Evolutionary conservation across 306 rosid genomes (phyloP), one percentile per base, ranked within the genome.

Genomic region (Fragaria vesca): DNA sequence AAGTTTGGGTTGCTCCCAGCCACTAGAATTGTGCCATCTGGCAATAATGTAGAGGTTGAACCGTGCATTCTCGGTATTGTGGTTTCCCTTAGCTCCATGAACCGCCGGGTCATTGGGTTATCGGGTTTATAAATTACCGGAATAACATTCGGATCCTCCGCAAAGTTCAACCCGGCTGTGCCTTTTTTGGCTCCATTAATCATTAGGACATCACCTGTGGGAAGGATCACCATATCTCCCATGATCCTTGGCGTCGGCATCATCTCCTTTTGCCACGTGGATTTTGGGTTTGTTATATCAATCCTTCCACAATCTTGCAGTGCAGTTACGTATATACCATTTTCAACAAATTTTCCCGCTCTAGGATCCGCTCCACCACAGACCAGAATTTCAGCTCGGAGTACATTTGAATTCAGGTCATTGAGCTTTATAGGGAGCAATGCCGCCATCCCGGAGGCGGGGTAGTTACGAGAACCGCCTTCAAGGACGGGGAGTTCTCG

Each of bases 391-490:
- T 89, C 96, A 4, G 93, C 87, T 30, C 42, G 55, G 16, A 81
- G 81, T 0, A 79, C 28, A 5, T 3, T 4, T 24, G 30, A 15
- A 5, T 88, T 51, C 8, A 72, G 78, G 12, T 83, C 60, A 8
- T 82, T 82, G 28, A 74, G 77, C 71, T 70, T 86, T 47, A 93
- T 18, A 2, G 96, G 96, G 1, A 93, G 79, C 80, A 93, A 75
- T 5, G 91, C 93, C 5, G 88, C 93, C 2, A 90, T 90, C 30
- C 97, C 97, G 0, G 89, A 85, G 9, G 92, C 89, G 8, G 97
- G 97, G 50, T 90, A 90, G 61, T 76, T 70, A 60, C 92, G 78
- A 0, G 96, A 93, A 3, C 97, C 96, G 45, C 87, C 97, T 0
- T 90, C 90, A 0, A 90, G 74, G 4, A 40, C 36, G 0, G 97